Base-by-base conservation (phyloP, 495 filamentous ascomycete genomes). In the Aspergillus haitiensis region DNA sequence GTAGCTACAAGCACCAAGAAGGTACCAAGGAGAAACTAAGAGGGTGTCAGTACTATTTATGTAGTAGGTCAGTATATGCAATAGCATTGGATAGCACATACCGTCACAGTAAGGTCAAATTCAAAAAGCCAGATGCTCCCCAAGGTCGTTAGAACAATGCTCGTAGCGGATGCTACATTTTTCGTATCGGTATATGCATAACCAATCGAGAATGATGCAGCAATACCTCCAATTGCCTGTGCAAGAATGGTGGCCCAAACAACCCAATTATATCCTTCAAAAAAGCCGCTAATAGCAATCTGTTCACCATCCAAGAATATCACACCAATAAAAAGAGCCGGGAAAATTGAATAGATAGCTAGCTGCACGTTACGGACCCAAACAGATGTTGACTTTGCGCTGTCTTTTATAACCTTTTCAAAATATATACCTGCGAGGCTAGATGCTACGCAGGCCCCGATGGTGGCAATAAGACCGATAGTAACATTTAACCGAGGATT, bases 301-400 rank as follows among this genome's bases (percentile, higher is more conserved):
- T 88, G 84, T 56, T 85, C 84, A 10, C 94, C 94, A 66, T 98
- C 94, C 55, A 89, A 88, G 67, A 89, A 87, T 4, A 96, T 73
- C 6, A 98, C 88, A 0, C 92, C 93, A 58, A 96, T 81, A 61
- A 97, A 86, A 0, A 97, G 75, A 2, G 92, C 90, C 0, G 92
- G 88, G 64, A 97, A 90, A 6, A 97, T 75, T 5, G 92, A 95
- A 73, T 95, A 97, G 65, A 97, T 87, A 0, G 92, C 89, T 27
- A 98, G 80, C 71, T 98, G 94, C 52, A 96, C 88, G 67, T 98
- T 98, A 35, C 94, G 85, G 42, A 94, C 86, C 94, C 94, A 98
- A 16, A 97, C 74, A 1, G 91, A 91, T 2, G 81, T 85, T 5
- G 82, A 73, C 21, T 78, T 82, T 10, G 81, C 82, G 31, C 89